Base-by-base conservation (phyloP, 768 basidiomycete genomes). In the Lactifluus pinguis region DNA sequence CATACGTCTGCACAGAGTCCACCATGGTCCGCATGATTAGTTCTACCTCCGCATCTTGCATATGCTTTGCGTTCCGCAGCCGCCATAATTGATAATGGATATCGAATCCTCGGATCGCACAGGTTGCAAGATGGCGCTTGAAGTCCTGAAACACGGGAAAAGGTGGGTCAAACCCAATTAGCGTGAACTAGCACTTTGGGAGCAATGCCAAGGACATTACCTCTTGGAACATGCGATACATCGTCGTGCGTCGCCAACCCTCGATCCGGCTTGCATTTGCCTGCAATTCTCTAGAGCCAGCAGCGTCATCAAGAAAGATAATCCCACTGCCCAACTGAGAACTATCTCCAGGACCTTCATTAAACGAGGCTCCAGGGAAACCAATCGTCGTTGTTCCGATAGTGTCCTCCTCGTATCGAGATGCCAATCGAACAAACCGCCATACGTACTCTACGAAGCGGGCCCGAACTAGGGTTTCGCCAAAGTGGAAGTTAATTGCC, bases 401-500 rank as follows among this genome's bases (percentile, higher is more conserved):
- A 2, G 78, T 79, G n/a, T 85, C 82, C 68, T 97, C 95, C 69
- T 98, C 97, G 68, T 94, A 95, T 48, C 89, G 82, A 13, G 94
- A 87, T 2, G 95, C 90, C 38, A 98, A 76, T 21, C 92, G 82
- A 38, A 97, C 85, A 70, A 99, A 98, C 2, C 95, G 84, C 45
- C 73, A 72, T 0, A 90, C 84, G 70, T 95, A 98, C 69, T 98
- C 95, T 13, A 87, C 83, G 69, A 98, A 94, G 30, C 93, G 83
- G 67, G 87, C 80, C 10, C 95, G 86, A 9, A 99, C 91, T 62
- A 91, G 77, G 44, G 83, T 77, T 74, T 98, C 97, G 32, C 95
- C 93, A 69, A 88, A 94, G 68, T 97, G 95, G 55, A 87, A 85
- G n/a, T 86, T 82, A 44, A 98, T 95, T 17, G 93, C 89, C 8